These are phyloP conservation scores for Acanthamoeba culbertsoni DNA, from an alignment of 208 protist species.

Conservation along the genomic window DNA sequence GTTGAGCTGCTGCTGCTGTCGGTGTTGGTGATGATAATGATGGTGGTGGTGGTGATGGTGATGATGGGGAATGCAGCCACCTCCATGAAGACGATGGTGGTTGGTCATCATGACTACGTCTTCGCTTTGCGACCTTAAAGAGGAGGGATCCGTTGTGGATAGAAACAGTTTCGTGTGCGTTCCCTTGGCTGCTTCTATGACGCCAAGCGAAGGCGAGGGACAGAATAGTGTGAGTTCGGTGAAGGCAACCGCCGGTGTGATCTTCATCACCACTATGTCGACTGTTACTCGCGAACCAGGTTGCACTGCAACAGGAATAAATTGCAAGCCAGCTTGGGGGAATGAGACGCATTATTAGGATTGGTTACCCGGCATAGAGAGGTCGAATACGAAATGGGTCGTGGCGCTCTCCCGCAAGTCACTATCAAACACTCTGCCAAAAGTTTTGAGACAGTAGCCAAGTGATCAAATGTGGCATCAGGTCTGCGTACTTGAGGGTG, in stretches of 20 bases:
- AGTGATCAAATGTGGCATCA: not conserved
- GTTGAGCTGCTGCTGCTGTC: not conserved
- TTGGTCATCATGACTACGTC: not conserved
- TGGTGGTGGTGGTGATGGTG: not conserved
- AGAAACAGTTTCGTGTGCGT: not conserved
- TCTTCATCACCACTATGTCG: conserved; percentile 16
- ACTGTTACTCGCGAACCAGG: not conserved
- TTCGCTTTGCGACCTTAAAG: not conserved
- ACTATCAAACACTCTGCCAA: not conserved
- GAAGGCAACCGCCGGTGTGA: not conserved
- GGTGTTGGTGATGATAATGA: not conserved
- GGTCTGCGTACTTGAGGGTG: conserved; percentile 1
- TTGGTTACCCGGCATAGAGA: not conserved
- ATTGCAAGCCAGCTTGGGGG: not conserved
- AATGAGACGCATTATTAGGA: not conserved
- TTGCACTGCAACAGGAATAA: not conserved
- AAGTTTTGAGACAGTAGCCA: not conserved
- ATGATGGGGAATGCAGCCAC: not conserved
- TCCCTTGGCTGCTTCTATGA: not conserved
- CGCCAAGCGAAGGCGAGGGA: not conserved
- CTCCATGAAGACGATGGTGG: not conserved
- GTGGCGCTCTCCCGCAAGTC: conserved; percentile 21
- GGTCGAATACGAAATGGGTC: conserved; percentile 31
- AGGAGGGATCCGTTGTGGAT: not conserved
- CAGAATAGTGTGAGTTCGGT: not conserved